Percentiles rank a stretch among this genome's conserved stretches.
Evolutionary conservation across 129 eudicot genomes (phyloP).

Genomic region (Sambucus nigra): DNA sequence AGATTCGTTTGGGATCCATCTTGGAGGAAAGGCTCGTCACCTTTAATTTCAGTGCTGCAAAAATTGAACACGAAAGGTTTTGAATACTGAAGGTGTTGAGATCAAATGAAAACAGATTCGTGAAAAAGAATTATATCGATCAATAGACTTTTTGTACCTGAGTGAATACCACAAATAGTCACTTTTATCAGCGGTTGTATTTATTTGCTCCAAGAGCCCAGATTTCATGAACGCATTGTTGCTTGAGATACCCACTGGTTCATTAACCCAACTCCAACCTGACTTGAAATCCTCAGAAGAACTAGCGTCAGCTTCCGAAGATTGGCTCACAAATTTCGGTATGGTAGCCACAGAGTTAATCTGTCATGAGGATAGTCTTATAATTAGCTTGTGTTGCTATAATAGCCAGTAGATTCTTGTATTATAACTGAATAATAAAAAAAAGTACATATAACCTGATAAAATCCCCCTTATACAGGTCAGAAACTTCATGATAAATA

Average conservation of each 20-base stretch:
- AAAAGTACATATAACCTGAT: too few relatives aligned
- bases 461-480: too few relatives aligned
- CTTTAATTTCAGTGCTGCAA: slow-evolving; percentile 42
- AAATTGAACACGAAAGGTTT: too few relatives aligned
- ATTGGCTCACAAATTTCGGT: slow-evolving; percentile 32
- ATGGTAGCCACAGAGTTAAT: slow-evolving; percentile 60
- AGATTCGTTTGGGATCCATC: slow-evolving; percentile 63
- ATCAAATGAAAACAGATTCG: too few relatives aligned
- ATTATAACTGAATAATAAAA: too few relatives aligned
- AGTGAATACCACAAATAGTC: slow-evolving; percentile 89
- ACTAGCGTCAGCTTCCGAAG: slow-evolving; percentile 28
- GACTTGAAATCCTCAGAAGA: slow-evolving; percentile 36
- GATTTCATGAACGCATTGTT: slow-evolving; percentile 35
- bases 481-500: too few relatives aligned
- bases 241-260: slow-evolving; percentile 84
- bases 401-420: too few relatives aligned
- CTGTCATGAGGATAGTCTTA: too few relatives aligned
- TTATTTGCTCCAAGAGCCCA: slow-evolving; percentile 76
- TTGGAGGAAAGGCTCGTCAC: slow-evolving; percentile 62
- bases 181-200: slow-evolving; percentile 86
- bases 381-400: too few relatives aligned
- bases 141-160: too few relatives aligned
- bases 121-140: too few relatives aligned
- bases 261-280: slow-evolving; percentile 70
- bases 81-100: too few relatives aligned